Evolutionary conservation across 2,329 filamentous ascomycete genomes (phyloP).

Genomic region (Neonectria sp.): DNA sequence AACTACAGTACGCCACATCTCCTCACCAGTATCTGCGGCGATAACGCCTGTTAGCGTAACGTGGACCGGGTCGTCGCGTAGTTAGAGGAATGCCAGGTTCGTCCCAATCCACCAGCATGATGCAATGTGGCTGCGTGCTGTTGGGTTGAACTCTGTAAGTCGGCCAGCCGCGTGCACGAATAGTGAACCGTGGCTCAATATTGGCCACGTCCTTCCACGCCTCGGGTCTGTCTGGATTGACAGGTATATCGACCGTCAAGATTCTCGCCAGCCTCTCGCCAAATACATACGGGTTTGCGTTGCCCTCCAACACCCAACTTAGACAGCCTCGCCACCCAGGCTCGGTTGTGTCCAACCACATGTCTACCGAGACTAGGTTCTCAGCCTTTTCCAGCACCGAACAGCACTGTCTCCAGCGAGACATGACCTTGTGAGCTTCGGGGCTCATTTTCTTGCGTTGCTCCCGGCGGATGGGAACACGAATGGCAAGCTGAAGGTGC

Average conservation of each 20-base stretch:
- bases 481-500: constrained; percentile 6
- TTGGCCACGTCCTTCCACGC: background rate
- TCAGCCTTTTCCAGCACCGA: constrained; percentile 1
- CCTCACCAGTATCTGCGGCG: too few relatives aligned
- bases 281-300: constrained; percentile 14
- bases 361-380: background rate
- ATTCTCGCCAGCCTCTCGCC: constrained; percentile 7
- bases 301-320: background rate
- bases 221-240: background rate
- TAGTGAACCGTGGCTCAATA: background rate
- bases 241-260: constrained; percentile 6
- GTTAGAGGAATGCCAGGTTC: background rate
- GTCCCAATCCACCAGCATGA: background rate
- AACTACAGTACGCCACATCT: too few relatives aligned
- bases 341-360: constrained; percentile 2
- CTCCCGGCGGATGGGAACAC: background rate
- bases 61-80: too few relatives aligned
- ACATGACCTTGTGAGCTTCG: background rate
- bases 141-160: background rate
- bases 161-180: constrained; percentile 1
- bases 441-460: background rate
- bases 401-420: constrained; percentile 2
- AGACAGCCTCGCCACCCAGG: background rate
- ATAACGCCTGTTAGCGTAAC: too few relatives aligned
- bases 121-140: background rate